Conservation (phyloP, 257 asterid genomes). For the Jacaranda mimosifolia region DNA sequence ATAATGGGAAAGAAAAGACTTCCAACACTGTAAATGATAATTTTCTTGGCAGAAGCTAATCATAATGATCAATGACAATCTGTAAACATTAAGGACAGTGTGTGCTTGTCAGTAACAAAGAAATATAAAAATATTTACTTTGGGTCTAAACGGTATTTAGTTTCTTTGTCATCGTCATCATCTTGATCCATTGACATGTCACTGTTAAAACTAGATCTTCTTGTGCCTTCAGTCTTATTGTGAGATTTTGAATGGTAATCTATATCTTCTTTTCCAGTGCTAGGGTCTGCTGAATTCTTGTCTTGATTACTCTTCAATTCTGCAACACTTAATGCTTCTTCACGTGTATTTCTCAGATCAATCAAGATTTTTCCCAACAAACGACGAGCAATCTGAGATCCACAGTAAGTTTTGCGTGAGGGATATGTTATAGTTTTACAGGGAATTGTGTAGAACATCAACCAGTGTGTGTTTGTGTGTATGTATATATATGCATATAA, state of each 20-base stretch:
- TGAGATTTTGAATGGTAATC: conserved; percentile 61
- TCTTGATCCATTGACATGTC: conserved; percentile 92
- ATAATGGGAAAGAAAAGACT: conserved; percentile 26
- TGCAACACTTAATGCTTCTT: conserved; percentile 96
- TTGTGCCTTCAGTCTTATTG: conserved; percentile 59
- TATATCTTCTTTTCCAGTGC: conserved; percentile 68
- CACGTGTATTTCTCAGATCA: conserved; percentile 93
- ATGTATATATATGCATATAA: not conserved
- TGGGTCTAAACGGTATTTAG: conserved; percentile 95
- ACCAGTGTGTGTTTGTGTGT: not conserved
- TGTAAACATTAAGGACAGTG: conserved; percentile 13
- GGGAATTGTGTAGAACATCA: conserved; percentile 6
- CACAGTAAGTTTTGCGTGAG: conserved; percentile 14
- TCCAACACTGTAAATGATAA: conserved; percentile 7
- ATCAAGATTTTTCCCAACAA: conserved; percentile 92
- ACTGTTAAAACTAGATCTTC: conserved; percentile 87
- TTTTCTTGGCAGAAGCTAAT: conserved; percentile 14
- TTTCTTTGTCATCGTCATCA: conserved; percentile 95
- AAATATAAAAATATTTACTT: conserved; percentile 54
- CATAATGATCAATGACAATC: conserved; percentile 16
- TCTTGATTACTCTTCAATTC: conserved; percentile 84
- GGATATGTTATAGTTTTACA: not conserved
- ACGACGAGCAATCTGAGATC: conserved; percentile 92
- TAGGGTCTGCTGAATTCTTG: conserved; percentile 42
- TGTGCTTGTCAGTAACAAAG: conserved; percentile 23